phyloP scores from a whole-genome alignment of 2,329 filamentous ascomycete genomes.

The Neopestalotiopsis sp. region DNA sequence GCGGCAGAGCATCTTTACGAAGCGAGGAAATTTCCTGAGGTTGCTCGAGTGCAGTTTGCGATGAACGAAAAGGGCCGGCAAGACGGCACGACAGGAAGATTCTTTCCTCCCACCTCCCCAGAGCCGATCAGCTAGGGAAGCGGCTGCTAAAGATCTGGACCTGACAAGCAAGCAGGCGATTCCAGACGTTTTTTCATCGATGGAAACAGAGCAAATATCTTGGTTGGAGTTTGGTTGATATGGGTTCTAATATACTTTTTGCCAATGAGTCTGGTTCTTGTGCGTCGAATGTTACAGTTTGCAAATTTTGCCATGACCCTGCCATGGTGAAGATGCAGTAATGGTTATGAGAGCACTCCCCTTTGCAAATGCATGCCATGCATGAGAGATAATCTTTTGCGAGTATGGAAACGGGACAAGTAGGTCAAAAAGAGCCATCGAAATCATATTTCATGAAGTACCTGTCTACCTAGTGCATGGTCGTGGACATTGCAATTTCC shows the following conservation, averaged over 20 bases:
- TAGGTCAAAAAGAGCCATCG: no score
- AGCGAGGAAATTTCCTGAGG: neutral
- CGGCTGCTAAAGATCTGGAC: conserved; percentile 21
- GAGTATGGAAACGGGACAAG: no score
- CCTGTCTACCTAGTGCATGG: neutral
- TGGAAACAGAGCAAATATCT: conserved; percentile 43
- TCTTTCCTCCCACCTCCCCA: conserved; percentile 17
- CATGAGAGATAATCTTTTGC: no score
- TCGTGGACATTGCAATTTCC: neutral
- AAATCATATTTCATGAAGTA: no score
- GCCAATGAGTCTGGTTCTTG: conserved; percentile 16
- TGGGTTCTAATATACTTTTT: conserved; percentile 45
- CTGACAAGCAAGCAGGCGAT: conserved; percentile 21
- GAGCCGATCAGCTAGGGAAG: conserved; percentile 24
- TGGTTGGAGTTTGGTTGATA: conserved; percentile 54
- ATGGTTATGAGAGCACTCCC: neutral
- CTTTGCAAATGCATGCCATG: no score
- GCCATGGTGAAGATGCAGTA: neutral
- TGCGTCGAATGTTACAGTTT: neutral
- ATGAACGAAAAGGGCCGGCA: neutral
- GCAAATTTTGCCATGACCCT: neutral
- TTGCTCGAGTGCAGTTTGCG: neutral
- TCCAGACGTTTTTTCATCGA: conserved; percentile 5
- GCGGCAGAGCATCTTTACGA: neutral
- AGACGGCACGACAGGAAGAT: neutral